Base-by-base conservation (phyloP, 202 grass and related monocot genomes). In the Panicum virgatum region DNA sequence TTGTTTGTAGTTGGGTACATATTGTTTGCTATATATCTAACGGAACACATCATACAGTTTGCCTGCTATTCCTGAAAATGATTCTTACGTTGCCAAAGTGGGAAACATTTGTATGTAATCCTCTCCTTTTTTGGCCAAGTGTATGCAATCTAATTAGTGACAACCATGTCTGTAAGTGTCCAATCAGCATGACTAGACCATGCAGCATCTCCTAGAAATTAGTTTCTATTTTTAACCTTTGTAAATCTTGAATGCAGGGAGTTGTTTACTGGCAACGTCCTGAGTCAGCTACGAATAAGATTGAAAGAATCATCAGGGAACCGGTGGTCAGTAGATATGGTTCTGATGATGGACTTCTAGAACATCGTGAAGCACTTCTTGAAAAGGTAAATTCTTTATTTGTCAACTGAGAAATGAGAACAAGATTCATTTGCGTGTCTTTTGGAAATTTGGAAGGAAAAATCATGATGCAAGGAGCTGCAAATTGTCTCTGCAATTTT, bases 181-280 rank as follows among this genome's bases (percentile, higher is more conserved):
- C 42, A 59, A 23, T 64, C 46, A 42, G 32, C 1, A 2, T 12
- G 32, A 47, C 22, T 43, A 18, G 30, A 80, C 19, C 68, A 46
- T 69, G 61, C 11, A 27, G 2, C 19, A 36, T 75, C 44, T 39
- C 37, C 26, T 37, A 9, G 38, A 81, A 56, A 66, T 62, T 65
- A 16, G 7, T 67, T 74, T 80, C 9, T 13, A 3, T 13, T 29
- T 29, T 46, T 53, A 45, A 66, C 29, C 53, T 23, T 18, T 61
- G 67, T 59, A 9, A 25, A 52, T 80, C 42, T 36, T 66, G 82
- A 65, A 46, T 67, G 57, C 53, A 99, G 96, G 96, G 96, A 82
- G 57, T 96, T 80, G 93, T 96, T 84, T 96, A 99, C 71, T 99
- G 93, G 96, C 91, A 94, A 85, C 91, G 91, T 60, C 93, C 93